Conservation (phyloP, 768 basidiomycete genomes). For the Phylloporus sp. region DNA sequence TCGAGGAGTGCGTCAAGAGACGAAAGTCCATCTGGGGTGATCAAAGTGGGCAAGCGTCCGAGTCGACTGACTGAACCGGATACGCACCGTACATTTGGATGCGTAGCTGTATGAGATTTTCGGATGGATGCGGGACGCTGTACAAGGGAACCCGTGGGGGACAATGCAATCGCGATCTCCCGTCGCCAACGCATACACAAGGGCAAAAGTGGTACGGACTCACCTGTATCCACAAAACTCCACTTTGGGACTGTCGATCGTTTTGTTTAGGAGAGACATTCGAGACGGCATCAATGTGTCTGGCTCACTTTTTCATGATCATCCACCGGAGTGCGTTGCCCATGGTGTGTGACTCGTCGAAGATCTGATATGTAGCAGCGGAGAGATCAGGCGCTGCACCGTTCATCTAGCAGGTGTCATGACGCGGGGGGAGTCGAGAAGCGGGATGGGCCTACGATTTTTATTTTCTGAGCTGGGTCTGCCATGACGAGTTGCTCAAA, state of each 20-base stretch:
- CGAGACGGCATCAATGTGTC: background rate
- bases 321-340: constrained; percentile 96
- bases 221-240: constrained; percentile 98
- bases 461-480: constrained; percentile 29
- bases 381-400: constrained; percentile 79
- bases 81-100: constrained; percentile 98
- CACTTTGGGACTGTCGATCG: constrained; percentile 77
- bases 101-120: constrained; percentile 93
- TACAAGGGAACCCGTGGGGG: no score
- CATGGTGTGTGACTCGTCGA: constrained; percentile 93
- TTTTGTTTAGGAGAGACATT: constrained; percentile 3
- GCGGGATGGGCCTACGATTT: constrained; percentile 24
- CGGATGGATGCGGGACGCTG: constrained; percentile 83
- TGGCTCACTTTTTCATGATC: constrained; percentile 94
- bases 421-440: background rate
- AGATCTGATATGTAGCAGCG: constrained; percentile 86
- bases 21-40: constrained; percentile 70
- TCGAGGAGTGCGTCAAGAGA: constrained; percentile 74
- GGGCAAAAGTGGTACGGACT: constrained; percentile 18
- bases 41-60: background rate
- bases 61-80: background rate
- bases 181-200: background rate
- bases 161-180: constrained; percentile 13
- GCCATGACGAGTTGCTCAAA: no score
- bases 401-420: constrained; percentile 57